Base-by-base conservation (phyloP, 441 rosid species). In the Bruguiera hainesii region DNA sequence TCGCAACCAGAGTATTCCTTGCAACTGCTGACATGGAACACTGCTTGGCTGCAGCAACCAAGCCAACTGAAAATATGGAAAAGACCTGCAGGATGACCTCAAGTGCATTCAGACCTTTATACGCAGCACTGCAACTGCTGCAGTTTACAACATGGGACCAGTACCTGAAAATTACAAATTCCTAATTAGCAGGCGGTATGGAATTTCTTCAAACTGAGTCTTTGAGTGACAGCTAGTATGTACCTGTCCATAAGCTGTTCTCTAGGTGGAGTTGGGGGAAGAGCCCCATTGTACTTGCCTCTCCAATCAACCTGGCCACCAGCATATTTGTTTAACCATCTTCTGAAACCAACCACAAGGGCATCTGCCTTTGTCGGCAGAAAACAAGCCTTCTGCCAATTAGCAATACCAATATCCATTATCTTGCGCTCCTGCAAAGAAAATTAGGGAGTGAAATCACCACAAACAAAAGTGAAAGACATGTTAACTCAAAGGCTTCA, bases 101-200 rank as follows among this genome's bases (percentile, higher is more conserved):
- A 5, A 89, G 73, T 2, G 74, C 82, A 4, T 73, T 84, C 20
- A 93, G 93, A 61, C 71, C 76, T 67, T 86, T 91, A 66, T 86
- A 65, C 23, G 96, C 96, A 46, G 67, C 53, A 25, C 61, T 81
- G 81, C 98, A 93, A 76, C 97, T 93, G 67, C 79, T 66, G 71
- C 97, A 93, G 76, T 85, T 93, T 83, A 83, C 91, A 49, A 88
- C 91, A 78, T 93, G 97, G 31, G 95, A 80, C 96, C 97, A 80
- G 70, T 90, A 90, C 89, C 96, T 92, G 81, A 16, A 63, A 48
- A 31, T 29, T 0, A 4, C 2, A 5, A 39, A 33, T 56, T 61
- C 28, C 68, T 61, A 30, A 30, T 65, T 61, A 6, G 48, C 18
- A 13, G 48, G 13, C 48, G 48, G 1, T 62, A 26, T 7, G 56